These are phyloP conservation scores for Danielia oregonensis DNA, from an alignment of 805 yeast species.

Conservation along the genomic window DNA sequence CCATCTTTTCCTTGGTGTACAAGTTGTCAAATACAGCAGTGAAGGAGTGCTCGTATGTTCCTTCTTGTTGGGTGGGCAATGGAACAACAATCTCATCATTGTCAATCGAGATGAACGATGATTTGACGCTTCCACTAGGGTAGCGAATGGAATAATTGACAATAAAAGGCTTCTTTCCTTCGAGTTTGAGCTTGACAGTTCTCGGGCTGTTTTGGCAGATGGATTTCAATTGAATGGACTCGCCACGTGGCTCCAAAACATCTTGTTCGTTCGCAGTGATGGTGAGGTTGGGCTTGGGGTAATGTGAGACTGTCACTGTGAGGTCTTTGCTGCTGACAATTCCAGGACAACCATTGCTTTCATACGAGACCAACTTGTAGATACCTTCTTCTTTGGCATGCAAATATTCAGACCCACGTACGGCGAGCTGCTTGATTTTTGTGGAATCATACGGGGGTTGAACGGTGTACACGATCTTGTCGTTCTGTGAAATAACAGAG, in stretches of 20 bases:
- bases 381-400: constrained; percentile 38
- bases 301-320: constrained; percentile 19
- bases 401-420: constrained; percentile 16
- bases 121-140: constrained; percentile 51
- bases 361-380: constrained; percentile 37
- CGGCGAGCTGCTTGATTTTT: constrained; percentile 3
- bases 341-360: constrained; percentile 47
- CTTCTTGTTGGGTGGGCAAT: constrained; percentile 44
- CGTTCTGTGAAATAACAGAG: constrained; percentile 26
- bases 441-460: constrained; percentile 17
- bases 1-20: constrained; percentile 43
- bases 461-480: constrained; percentile 30
- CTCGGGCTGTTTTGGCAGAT: constrained; percentile 31
- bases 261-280: constrained; percentile 17
- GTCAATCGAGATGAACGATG: constrained; percentile 30
- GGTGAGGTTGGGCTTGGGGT: constrained; percentile 19
- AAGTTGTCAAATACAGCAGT: constrained; percentile 61
- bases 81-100: constrained; percentile 27
- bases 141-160: constrained; percentile 59
- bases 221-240: constrained; percentile 19
- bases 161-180: constrained; percentile 65
- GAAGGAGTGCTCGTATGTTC: constrained; percentile 60
- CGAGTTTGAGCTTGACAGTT: constrained; percentile 36
- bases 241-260: constrained; percentile 2
- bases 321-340: constrained; percentile 14